These are phyloP conservation scores for Eucalyptus urophylla DNA, from an alignment of 345 rosid species.

Conservation along the genomic window DNA sequence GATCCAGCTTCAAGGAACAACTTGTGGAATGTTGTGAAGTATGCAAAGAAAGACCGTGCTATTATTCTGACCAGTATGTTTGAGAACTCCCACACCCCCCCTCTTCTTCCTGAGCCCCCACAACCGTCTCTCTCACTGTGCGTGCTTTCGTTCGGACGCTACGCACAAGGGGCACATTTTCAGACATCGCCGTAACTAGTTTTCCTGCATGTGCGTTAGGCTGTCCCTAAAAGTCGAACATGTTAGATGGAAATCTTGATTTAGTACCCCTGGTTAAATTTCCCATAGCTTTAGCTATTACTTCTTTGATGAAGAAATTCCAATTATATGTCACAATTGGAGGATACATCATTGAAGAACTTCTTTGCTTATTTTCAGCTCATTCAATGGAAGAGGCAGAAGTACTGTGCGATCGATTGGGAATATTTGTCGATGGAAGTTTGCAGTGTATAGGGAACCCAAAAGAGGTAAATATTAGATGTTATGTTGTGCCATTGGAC, in stretches of 20 bases:
- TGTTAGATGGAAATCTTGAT: neutral
- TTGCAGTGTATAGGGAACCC: slow-evolving; percentile 95
- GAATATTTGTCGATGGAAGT: slow-evolving; percentile 76
- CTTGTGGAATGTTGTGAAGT: slow-evolving; percentile 84
- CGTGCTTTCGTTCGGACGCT: neutral
- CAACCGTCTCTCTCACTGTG: neutral
- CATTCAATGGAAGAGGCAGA: slow-evolving; percentile 99
- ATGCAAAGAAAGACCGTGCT: slow-evolving; percentile 63
- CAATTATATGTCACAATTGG: neutral
- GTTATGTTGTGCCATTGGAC: neutral
- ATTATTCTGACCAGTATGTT: slow-evolving; percentile 77
- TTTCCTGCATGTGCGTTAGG: neutral
- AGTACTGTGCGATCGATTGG: slow-evolving; percentile 74
- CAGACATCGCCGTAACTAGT: neutral
- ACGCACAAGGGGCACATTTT: neutral
- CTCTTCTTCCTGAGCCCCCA: neutral
- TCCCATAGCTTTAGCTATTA: neutral
- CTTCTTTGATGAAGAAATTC: neutral
- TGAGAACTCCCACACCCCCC: neutral
- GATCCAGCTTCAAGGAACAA: slow-evolving; percentile 94
- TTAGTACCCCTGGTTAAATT: neutral
- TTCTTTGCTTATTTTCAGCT: slow-evolving; percentile 12
- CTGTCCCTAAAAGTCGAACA: neutral
- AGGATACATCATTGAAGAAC: neutral
- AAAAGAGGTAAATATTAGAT: slow-evolving; percentile 41